Evolutionary conservation across 352 stramenopile genomes (phyloP).

Genomic region (Phytophthora pistaciae): DNA sequence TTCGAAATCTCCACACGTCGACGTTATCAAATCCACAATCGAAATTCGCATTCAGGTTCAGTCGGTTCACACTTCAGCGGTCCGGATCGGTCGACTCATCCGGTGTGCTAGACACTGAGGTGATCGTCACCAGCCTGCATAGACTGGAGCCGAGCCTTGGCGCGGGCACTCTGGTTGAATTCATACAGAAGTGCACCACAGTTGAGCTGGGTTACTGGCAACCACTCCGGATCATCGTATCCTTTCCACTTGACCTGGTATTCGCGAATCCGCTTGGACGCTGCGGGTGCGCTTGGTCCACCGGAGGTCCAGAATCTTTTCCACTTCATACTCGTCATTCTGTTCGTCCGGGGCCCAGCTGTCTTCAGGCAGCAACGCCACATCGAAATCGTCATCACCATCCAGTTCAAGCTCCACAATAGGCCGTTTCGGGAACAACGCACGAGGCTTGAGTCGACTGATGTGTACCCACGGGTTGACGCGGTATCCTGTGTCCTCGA

Average conservation of each 20-base stretch:
- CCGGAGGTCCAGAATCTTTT: neutral
- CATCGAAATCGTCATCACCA: too few relatives aligned
- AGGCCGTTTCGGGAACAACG: neutral
- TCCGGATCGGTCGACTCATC: neutral
- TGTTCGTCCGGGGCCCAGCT: too few relatives aligned
- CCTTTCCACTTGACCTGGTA: neutral
- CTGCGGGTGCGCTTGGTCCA: neutral
- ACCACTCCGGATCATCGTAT: neutral
- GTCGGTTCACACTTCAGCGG: too few relatives aligned
- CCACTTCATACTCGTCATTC: neutral
- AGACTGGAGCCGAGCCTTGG: neutral
- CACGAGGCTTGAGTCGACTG: too few relatives aligned
- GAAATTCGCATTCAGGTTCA: too few relatives aligned
- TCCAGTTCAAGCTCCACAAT: too few relatives aligned
- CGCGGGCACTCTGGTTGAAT: neutral
- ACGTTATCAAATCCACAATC: too few relatives aligned
- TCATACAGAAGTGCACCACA: neutral
- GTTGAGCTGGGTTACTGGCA: neutral
- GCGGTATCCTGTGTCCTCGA: too few relatives aligned
- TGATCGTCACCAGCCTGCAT: neutral
- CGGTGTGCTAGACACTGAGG: neutral
- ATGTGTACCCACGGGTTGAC: neutral
- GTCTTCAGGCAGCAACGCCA: too few relatives aligned
- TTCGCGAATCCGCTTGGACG: neutral
- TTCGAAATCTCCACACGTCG: too few relatives aligned